phyloP scores from a whole-genome alignment of 2,329 filamentous ascomycete genomes.

The Verticillium nubilum region DNA sequence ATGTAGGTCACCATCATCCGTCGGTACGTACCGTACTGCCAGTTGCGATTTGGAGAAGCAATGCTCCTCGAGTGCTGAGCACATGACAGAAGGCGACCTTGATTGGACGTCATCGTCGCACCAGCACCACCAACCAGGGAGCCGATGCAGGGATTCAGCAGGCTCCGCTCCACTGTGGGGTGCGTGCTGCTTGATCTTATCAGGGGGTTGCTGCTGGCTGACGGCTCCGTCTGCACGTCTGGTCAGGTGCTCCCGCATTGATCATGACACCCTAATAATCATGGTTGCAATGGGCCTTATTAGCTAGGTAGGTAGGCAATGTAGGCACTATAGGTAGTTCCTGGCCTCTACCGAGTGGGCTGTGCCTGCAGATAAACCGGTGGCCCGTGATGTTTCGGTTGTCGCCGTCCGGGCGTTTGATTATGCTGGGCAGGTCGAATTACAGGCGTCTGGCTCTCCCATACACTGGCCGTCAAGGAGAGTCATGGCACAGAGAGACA shows the following conservation, averaged over 20 bases:
- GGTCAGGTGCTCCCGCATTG: background rate
- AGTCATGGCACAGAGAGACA: background rate
- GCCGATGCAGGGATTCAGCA: background rate
- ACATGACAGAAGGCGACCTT: background rate
- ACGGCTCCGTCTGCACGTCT: background rate
- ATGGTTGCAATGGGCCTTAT: no score
- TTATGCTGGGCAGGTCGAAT: no score
- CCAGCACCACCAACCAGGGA: background rate
- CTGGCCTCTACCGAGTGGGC: no score
- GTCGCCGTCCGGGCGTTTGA: no score
- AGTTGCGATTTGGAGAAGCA: background rate
- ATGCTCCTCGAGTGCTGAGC: background rate
- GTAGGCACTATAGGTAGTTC: no score
- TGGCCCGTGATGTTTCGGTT: no score
- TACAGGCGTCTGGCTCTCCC: no score
- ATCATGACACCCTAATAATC: no score
- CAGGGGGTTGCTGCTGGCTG: background rate
- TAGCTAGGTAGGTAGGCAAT: no score
- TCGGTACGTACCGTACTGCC: background rate
- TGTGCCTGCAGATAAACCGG: no score
- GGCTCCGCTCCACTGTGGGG: background rate
- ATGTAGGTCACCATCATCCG: background rate
- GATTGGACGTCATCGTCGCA: background rate
- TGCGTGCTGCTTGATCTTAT: background rate
- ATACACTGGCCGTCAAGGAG: no score